These are phyloP conservation scores for Colletotrichum salicis DNA, from an alignment of 2,329 filamentous ascomycete genomes.

Conservation along the genomic window DNA sequence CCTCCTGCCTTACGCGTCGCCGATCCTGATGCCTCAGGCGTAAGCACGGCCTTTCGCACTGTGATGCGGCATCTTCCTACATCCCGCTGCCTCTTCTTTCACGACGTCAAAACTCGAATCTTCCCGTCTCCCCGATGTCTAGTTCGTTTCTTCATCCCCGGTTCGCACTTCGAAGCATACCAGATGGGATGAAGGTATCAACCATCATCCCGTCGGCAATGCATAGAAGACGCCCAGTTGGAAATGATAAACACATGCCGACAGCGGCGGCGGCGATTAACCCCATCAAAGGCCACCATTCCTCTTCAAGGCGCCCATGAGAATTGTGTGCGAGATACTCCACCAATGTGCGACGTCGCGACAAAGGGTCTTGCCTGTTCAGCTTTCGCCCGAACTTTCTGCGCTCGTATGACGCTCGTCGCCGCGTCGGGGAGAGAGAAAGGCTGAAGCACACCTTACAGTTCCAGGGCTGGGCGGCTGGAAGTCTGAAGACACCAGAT, in stretches of 20 bases:
- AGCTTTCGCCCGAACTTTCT: conserved; percentile 1
- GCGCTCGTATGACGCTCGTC: not conserved
- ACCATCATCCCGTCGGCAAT: not conserved
- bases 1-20: too few species aligned
- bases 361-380: conserved; percentile 13
- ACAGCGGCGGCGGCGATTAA: not conserved
- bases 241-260: not conserved
- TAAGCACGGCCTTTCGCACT: not conserved
- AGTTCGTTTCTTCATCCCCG: not conserved
- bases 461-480: not conserved
- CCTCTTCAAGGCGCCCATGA: not conserved
- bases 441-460: not conserved
- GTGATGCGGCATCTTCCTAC: not conserved
- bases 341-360: conserved; percentile 23
- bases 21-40: not conserved
- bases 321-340: not conserved
- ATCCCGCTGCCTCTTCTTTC: not conserved
- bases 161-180: not conserved
- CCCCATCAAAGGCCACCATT: not conserved
- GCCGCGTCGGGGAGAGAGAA: too few species aligned
- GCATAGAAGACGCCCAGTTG: not conserved
- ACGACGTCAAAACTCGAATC: not conserved
- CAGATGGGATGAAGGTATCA: conserved; percentile 4
- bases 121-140: not conserved
- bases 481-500: conserved; percentile 3